Conservation (phyloP, 208 protist genomes). For the Leishmania aethiopica region DNA sequence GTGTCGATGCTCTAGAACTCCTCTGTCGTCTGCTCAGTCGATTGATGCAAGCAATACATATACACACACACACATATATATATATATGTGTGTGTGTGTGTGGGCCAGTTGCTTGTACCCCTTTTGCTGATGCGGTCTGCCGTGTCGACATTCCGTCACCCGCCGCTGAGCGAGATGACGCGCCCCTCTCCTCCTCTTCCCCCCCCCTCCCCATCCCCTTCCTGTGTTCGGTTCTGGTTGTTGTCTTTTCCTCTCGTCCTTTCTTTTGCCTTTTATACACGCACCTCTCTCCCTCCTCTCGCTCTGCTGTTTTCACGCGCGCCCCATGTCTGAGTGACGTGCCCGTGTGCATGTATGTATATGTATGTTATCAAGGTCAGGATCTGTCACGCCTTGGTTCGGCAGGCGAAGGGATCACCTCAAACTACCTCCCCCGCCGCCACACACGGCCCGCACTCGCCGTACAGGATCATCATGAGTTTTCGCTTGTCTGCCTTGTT, state of each 20-base stretch:
- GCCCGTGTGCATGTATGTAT: constrained; percentile 9
- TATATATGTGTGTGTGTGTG: constrained; percentile 4
- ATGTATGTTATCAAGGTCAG: constrained; percentile 2
- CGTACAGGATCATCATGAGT: neutral
- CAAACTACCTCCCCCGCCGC: no score
- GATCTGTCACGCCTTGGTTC: neutral
- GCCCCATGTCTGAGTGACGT: neutral
- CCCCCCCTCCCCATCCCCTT: no score
- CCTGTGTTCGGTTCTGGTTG: no score
- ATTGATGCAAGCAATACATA: neutral
- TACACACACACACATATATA: neutral
- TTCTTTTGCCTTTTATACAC: neutral
- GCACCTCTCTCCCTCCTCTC: neutral
- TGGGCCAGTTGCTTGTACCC: neutral
- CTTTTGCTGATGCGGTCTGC: neutral
- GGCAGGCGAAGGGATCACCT: neutral
- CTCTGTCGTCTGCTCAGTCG: neutral
- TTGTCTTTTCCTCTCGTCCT: no score
- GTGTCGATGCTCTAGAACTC: neutral
- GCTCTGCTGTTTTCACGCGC: neutral
- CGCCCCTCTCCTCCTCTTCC: neutral
- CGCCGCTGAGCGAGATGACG: neutral
- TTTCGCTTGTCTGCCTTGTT: neutral
- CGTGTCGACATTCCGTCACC: neutral
- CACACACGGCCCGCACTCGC: neutral